Evolutionary conservation across 345 rosid genomes (phyloP).

Genomic region (Erucastrum elatum): DNA sequence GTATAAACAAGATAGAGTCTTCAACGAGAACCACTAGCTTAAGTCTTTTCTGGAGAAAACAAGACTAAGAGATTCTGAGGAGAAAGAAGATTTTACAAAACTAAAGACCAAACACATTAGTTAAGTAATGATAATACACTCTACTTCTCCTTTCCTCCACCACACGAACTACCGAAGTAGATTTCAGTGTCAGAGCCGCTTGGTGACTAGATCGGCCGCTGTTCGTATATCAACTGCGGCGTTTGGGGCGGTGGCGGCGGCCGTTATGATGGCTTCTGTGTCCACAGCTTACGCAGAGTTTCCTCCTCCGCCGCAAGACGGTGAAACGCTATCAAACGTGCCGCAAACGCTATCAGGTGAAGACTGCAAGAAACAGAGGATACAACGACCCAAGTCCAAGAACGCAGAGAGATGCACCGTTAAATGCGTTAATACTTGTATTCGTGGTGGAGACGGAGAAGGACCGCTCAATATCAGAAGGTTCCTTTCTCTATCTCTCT

Average conservation of each 20-base stretch:
- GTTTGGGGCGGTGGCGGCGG: slow-evolving; percentile 46
- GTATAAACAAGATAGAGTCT: slow-evolving; percentile 27
- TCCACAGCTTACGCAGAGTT: slow-evolving; percentile 36
- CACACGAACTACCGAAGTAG: not conserved
- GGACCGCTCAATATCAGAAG: slow-evolving; percentile 81
- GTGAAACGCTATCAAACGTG: slow-evolving; percentile 63
- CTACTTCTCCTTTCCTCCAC: not conserved
- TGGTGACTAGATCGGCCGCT: slow-evolving; percentile 26
- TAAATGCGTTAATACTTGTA: slow-evolving; percentile 80
- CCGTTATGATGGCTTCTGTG: slow-evolving; percentile 34
- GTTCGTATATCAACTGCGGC: slow-evolving; percentile 33
- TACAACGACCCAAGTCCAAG: slow-evolving; percentile 78
- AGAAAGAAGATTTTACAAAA: not conserved
- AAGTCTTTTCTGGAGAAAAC: not conserved
- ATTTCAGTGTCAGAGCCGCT: slow-evolving; percentile 16
- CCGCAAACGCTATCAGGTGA: slow-evolving; percentile 82
- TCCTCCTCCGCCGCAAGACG: slow-evolving; percentile 42
- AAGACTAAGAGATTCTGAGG: not conserved
- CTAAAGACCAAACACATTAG: too few species aligned
- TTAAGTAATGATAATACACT: slow-evolving; percentile 34
- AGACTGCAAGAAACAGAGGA: slow-evolving; percentile 78
- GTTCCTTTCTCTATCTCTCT: slow-evolving; percentile 30
- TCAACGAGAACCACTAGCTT: slow-evolving; percentile 24
- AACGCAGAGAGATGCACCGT: slow-evolving; percentile 84
- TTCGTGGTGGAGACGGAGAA: slow-evolving; percentile 80